phyloP scores from a whole-genome alignment of 2,329 filamentous ascomycete genomes.

The Paecilomyces formosus region DNA sequence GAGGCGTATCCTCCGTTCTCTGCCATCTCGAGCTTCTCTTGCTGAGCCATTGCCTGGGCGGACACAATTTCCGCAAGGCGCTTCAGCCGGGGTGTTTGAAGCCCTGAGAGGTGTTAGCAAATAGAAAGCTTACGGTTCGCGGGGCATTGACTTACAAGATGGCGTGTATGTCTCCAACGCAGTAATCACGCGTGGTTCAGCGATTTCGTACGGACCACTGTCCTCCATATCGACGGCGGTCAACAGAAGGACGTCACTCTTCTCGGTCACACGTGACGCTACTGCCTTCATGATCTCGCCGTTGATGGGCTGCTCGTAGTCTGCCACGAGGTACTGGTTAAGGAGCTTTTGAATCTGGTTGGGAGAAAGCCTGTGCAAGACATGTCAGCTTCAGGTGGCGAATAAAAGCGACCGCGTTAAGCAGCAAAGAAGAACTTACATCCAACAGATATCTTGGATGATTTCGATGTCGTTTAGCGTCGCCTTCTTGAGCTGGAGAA shows the following conservation, averaged over 20 bases:
- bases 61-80: slow-evolving; percentile 97
- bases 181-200: slow-evolving; percentile 90
- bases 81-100: slow-evolving; percentile 92
- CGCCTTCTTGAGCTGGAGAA: slow-evolving; percentile 96
- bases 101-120: slow-evolving; percentile 53
- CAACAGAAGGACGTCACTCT: slow-evolving; percentile 90
- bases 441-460: slow-evolving; percentile 99
- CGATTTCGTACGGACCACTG: slow-evolving; percentile 96
- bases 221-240: slow-evolving; percentile 98
- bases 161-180: slow-evolving; percentile 97
- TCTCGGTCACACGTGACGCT: slow-evolving; percentile 91
- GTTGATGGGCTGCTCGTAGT: slow-evolving; percentile 99
- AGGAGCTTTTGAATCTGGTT: slow-evolving; percentile 99
- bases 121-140: neutral
- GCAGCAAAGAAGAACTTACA: slow-evolving; percentile 54
- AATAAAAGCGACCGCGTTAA: neutral
- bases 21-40: slow-evolving; percentile 65
- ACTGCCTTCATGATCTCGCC: slow-evolving; percentile 99
- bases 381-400: slow-evolving; percentile 1
- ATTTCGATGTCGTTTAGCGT: slow-evolving; percentile 99
- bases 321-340: slow-evolving; percentile 96
- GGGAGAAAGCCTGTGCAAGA: slow-evolving; percentile 66
- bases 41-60: slow-evolving; percentile 89
- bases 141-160: slow-evolving; percentile 69
- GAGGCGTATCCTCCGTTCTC: slow-evolving; percentile 19